Evolutionary conservation across 2,329 filamentous ascomycete species (phyloP), one percentile per base, ranked within the genome.

Genomic region (Trichocomaceae sp.): DNA sequence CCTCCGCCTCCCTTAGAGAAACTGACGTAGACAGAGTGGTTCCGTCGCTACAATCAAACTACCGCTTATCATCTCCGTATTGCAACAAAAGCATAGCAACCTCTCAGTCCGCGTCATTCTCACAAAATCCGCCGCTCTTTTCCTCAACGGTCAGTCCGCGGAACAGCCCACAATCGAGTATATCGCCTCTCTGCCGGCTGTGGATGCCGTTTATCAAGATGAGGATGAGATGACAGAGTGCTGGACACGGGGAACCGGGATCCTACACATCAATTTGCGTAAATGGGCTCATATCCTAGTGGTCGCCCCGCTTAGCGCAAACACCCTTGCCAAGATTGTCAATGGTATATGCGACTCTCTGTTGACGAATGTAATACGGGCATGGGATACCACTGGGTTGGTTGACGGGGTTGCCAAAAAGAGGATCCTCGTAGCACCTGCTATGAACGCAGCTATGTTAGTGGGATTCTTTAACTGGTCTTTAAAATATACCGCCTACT

Each of bases 11-110:
- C 82, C 83, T 39, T n/a, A 26, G 23, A 26, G 3, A 26, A 7
- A 42, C 39, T 42, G 39, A 84, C 80, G 31, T 47, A 33, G 23
- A 31, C 23, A 53, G 51, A 55, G 52, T n/a, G 86, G 86, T 48
- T 86, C 87, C 0, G 89, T 95, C n/a, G 91, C 91, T 13, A 90
- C 88, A 6, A 95, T 96, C 65, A 96, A 96, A 67, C 75, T 90
- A 2, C 83, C 83, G 1, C 75, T 80, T 39, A 88, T 91, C 60
- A 76, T 86, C 57, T 57, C 67, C 42, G 62, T 72, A 0, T 63
- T 79, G 17, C 77, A 78, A 17, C 76, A 78, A 60, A 66, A 68
- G 35, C 61, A 73, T 47, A 58, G 69, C 17, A 73, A 74, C 39
- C 76, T 96, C 55, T 90, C 88, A 9, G 90, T 97, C 68, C 87